A percentile compares a stretch with the other conserved stretches of the same genome.
Conservation (phyloP, 1,284 basidiomycete species). For the Leccinum solheimii region DNA sequence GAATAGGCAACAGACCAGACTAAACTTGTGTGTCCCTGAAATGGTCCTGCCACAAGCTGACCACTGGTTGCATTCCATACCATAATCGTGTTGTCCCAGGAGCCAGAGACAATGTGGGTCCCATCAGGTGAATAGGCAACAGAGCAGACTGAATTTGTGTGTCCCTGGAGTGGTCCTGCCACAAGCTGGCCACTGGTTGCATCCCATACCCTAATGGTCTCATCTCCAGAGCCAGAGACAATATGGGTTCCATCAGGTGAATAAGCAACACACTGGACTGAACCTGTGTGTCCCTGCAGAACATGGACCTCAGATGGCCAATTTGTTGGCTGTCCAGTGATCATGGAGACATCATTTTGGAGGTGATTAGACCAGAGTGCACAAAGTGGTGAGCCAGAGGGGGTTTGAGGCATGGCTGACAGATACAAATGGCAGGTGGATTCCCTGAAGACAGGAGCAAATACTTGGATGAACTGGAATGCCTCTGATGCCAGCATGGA, state of each 20-base stretch:
- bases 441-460: neutral
- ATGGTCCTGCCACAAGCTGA: too few relatives aligned
- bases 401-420: neutral
- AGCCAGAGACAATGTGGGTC: too few relatives aligned
- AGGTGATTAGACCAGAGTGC: neutral
- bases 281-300: neutral
- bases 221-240: neutral
- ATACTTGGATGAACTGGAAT: neutral
- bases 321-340: neutral
- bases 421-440: neutral
- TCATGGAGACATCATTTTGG: neutral
- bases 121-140: too few relatives aligned
- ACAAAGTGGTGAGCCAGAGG: neutral
- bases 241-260: neutral
- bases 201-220: neutral
- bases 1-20: too few relatives aligned
- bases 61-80: too few relatives aligned
- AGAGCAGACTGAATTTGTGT: too few relatives aligned
- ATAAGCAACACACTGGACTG: neutral
- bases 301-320: neutral
- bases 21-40: too few relatives aligned
- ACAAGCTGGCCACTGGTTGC: neutral
- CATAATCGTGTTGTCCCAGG: accelerated
- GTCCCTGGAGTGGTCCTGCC: too few relatives aligned
- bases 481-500: neutral